Conservation (phyloP, 306 rosid genomes). For the Vigna hirtella region DNA sequence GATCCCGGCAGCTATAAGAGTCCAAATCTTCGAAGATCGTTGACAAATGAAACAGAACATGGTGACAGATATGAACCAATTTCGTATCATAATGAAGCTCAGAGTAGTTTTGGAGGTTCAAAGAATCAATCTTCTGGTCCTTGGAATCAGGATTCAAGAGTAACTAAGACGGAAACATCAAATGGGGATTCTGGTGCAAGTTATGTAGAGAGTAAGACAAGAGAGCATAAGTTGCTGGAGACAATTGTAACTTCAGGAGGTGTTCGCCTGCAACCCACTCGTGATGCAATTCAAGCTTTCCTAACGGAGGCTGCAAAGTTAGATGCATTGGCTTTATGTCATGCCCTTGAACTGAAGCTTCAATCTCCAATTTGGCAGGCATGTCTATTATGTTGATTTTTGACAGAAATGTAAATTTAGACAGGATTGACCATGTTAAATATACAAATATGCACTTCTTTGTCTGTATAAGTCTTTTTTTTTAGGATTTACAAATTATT, state of each 20-base stretch:
- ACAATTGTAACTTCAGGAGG: slow-evolving; percentile 95
- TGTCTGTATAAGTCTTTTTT: not conserved
- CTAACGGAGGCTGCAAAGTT: slow-evolving; percentile 85
- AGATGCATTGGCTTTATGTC: slow-evolving; percentile 77
- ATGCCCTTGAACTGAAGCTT: slow-evolving; percentile 81
- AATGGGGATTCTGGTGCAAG: slow-evolving; percentile 71
- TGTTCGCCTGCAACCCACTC: slow-evolving; percentile 94
- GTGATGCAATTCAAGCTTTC: slow-evolving; percentile 91
- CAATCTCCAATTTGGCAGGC: slow-evolving; percentile 98
- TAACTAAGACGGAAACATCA: slow-evolving; percentile 55
- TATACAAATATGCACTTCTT: slow-evolving; percentile 5
- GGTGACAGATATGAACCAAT: slow-evolving; percentile 78
- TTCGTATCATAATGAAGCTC: slow-evolving; percentile 68
- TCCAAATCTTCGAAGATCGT: slow-evolving; percentile 89
- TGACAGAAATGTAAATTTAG: slow-evolving; percentile 11
- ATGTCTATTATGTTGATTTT: slow-evolving; percentile 50
- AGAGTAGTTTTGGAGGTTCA: slow-evolving; percentile 63
- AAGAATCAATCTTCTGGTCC: slow-evolving; percentile 63
- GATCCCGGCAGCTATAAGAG: slow-evolving; percentile 82
- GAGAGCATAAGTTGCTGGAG: slow-evolving; percentile 92
- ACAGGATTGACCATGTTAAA: slow-evolving; percentile 25
- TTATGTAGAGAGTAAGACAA: slow-evolving; percentile 67
- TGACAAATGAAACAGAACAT: slow-evolving; percentile 73
- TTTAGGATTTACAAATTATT: not conserved
- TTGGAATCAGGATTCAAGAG: slow-evolving; percentile 81